Percentiles rank a stretch among this genome's conserved stretches.
Conservation (phyloP, 345 rosid species). For the Syzygium aqueum region DNA sequence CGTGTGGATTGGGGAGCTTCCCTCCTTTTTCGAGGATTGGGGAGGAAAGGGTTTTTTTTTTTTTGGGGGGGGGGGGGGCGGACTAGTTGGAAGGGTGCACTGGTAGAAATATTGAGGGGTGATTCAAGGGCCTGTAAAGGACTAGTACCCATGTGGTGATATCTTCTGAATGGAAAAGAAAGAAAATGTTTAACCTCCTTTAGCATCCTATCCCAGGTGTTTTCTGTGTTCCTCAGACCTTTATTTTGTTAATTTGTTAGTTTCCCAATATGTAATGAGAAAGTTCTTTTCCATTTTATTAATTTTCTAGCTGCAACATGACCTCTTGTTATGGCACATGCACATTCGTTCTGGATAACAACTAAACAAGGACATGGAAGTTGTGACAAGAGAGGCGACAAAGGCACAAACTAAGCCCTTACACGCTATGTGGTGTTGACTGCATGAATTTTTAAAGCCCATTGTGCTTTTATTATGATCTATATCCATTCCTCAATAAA, state of each 20-base stretch:
- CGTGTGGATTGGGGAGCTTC: too few relatives aligned
- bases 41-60: not conserved
- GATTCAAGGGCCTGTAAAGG: not conserved
- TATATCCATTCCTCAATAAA: not conserved
- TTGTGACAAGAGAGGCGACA: not conserved
- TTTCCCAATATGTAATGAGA: not conserved
- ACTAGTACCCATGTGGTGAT: not conserved
- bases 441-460: not conserved
- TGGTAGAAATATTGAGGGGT: not conserved
- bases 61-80: too few relatives aligned
- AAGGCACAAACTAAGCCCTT: not conserved
- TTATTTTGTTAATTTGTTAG: not conserved
- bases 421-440: not conserved
- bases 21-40: not conserved
- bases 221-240: not conserved
- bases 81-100: not conserved
- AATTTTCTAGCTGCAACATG: not conserved
- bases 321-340: not conserved
- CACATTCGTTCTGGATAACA: not conserved
- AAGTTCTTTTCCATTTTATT: not conserved
- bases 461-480: not conserved
- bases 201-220: not conserved
- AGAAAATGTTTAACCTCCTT: not conserved
- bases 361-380: not conserved
- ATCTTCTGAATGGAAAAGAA: not conserved